Base-by-base conservation (phyloP, 768 basidiomycete species). In the Leccinum boreale region DNA sequence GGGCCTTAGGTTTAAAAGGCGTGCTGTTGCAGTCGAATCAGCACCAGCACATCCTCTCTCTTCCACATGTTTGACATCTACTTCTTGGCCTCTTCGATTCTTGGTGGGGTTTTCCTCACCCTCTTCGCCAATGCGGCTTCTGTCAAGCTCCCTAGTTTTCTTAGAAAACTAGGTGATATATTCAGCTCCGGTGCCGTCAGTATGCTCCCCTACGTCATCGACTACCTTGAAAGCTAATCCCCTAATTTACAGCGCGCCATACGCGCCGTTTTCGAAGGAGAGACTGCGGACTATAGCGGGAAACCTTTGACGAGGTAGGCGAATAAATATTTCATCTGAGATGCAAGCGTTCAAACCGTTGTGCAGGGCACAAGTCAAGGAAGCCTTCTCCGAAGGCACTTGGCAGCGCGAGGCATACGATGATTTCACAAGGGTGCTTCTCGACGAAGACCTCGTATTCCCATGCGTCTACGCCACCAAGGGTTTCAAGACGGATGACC, bases 381-480 rank as follows among this genome's bases (percentile, higher is more conserved):
- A 54, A 4, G 39, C 53, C 26, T 63, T 63, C 29, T 45, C 54
- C 0, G 50, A 58, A 36, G 65, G 62, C 17, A 60, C 61, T 24
- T 66, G 65, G 65, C 62, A 66, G 35, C 58, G 53, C 24, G 53
- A 57, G 4, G 58, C 54, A 5, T 66, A 66, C 26, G 62, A 66
- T 28, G 61, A 63, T 46, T 65, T 56, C 44, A 65, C 53, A n/a
- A 59, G 29, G 14, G 65, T 66, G 23, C 59, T 66, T 19, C 61
- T 65, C 29, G 65, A 66, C 24, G 58, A 66, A 35, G 62, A 66
- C 8, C 19, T 66, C 11, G 28, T 66, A 15, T 66, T 66, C 46
- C 62, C 65, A 9, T 66, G 65, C 58, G 36, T 66, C 28, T 66
- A 66, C 4, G 65, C 65, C 2, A 58, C 65, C 29, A 66, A 66